These are phyloP conservation scores for Aspergillus olivimuriae DNA, from an alignment of 495 filamentous ascomycete species.

Conservation along the genomic window DNA sequence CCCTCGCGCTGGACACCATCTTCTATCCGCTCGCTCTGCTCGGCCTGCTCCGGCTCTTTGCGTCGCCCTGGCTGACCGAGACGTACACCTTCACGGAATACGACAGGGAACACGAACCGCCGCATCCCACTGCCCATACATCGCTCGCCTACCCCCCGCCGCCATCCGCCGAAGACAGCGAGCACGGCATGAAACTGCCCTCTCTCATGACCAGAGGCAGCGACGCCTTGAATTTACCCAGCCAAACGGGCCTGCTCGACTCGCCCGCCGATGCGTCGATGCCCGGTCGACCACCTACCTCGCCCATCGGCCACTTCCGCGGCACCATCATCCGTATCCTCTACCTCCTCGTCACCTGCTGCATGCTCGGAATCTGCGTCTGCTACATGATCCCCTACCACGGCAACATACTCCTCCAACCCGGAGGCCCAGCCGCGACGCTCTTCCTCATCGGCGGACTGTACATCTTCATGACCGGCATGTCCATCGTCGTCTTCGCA, in stretches of 20 bases:
- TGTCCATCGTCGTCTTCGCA: background rate
- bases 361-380: background rate
- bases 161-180: too few species aligned
- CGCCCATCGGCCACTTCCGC: background rate
- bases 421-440: background rate
- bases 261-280: too few species aligned
- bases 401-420: background rate
- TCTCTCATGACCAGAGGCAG: too few species aligned
- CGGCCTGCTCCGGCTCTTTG: background rate
- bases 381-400: constrained; percentile 1
- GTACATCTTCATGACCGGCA: background rate
- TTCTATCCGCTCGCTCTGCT: constrained; percentile 1
- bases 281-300: too few species aligned
- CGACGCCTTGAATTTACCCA: too few species aligned
- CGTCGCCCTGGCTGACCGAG: constrained; percentile 1
- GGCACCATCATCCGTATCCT: background rate
- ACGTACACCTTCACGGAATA: background rate
- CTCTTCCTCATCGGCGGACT: background rate
- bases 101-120: background rate
- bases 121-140: background rate
- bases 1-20: background rate
- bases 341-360: background rate
- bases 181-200: too few species aligned
- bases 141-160: too few species aligned
- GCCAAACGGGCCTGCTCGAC: background rate